phyloP scores from a whole-genome alignment of 2,329 filamentous ascomycete species.

The Hymenoscyphus occultus region DNA sequence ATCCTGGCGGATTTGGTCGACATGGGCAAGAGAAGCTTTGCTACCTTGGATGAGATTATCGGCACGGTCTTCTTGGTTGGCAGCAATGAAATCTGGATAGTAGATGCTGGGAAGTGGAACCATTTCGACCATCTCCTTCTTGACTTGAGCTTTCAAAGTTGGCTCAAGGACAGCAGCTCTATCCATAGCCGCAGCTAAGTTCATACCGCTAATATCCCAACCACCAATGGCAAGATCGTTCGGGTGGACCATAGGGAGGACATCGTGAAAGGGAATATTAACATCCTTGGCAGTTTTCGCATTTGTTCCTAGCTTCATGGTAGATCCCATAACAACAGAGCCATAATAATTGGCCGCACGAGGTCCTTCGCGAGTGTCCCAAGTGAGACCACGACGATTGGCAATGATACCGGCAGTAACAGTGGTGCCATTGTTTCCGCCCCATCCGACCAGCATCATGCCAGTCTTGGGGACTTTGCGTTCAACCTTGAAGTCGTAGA shows the following conservation, averaged over 20 bases:
- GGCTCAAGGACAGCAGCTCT: slow-evolving; percentile 93
- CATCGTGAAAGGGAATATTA: slow-evolving; percentile 92
- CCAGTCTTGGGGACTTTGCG: slow-evolving; percentile 90
- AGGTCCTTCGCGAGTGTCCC: slow-evolving; percentile 90
- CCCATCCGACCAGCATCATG: slow-evolving; percentile 96
- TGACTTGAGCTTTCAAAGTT: slow-evolving; percentile 82
- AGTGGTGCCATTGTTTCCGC: slow-evolving; percentile 97
- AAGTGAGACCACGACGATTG: slow-evolving; percentile 80
- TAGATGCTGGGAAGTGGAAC: slow-evolving; percentile 91
- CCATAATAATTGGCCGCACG: slow-evolving; percentile 95
- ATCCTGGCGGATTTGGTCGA: slow-evolving; percentile 89
- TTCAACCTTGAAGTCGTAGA: slow-evolving; percentile 97
- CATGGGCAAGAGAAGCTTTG: slow-evolving; percentile 82
- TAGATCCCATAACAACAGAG: slow-evolving; percentile 95
- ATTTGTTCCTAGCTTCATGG: slow-evolving; percentile 92
- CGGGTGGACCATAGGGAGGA: slow-evolving; percentile 95
- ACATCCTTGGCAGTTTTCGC: slow-evolving; percentile 80
- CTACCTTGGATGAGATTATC: slow-evolving; percentile 83
- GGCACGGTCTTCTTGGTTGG: slow-evolving; percentile 95
- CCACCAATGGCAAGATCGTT: slow-evolving; percentile 93
- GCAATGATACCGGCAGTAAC: slow-evolving; percentile 96
- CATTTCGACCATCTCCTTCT: slow-evolving; percentile 89
- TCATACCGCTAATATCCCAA: slow-evolving; percentile 94
- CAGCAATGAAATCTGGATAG: slow-evolving; percentile 98
- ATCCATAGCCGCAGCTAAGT: slow-evolving; percentile 90